phyloP scores from a whole-genome alignment of 495 filamentous ascomycete species.

The Oleoguttula mirabilis region DNA sequence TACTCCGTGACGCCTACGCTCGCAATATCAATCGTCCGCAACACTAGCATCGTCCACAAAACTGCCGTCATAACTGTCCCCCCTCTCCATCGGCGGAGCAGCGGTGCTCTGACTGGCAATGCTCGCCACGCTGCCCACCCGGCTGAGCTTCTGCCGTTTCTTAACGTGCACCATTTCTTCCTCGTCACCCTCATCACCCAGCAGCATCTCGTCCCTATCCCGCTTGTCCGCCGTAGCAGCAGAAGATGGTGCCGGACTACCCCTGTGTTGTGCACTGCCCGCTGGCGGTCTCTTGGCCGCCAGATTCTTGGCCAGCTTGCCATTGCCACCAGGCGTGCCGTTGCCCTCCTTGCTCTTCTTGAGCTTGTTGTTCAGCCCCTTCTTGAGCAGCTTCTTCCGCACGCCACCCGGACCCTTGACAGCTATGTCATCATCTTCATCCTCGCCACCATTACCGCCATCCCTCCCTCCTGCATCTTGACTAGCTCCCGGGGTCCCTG shows the following conservation, averaged over 20 bases:
- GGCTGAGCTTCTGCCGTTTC: conserved; percentile 18
- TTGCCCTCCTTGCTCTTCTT: conserved; percentile 15
- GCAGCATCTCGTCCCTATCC: conserved; percentile 15
- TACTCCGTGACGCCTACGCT: too few relatives aligned
- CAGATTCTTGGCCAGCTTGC: conserved; percentile 2
- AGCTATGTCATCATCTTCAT: conserved; percentile 21
- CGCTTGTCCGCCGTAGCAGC: conserved; percentile 6
- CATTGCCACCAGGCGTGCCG: not conserved
- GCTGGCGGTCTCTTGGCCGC: conserved; percentile 8
- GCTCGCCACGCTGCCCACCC: conserved; percentile 9
- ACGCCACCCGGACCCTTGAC: conserved; percentile 27
- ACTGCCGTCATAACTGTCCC: conserved; percentile 13
- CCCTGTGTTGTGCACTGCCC: not conserved
- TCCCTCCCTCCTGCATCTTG: too few relatives aligned
- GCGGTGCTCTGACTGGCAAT: not conserved
- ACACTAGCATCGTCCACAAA: conserved; percentile 13
- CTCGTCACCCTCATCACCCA: conserved; percentile 14
- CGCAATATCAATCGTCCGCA: conserved; percentile 11
- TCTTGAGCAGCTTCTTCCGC: conserved; percentile 33
- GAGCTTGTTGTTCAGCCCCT: conserved; percentile 14
- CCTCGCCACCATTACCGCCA: conserved; percentile 23
- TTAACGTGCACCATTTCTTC: conserved; percentile 16
- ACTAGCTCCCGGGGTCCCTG: conserved; percentile 41
- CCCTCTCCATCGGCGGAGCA: conserved; percentile 7
- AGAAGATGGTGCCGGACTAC: conserved; percentile 7